phyloP scores from a whole-genome alignment of 2,329 filamentous ascomycete species.

The Clonostachys chloroleuca region DNA sequence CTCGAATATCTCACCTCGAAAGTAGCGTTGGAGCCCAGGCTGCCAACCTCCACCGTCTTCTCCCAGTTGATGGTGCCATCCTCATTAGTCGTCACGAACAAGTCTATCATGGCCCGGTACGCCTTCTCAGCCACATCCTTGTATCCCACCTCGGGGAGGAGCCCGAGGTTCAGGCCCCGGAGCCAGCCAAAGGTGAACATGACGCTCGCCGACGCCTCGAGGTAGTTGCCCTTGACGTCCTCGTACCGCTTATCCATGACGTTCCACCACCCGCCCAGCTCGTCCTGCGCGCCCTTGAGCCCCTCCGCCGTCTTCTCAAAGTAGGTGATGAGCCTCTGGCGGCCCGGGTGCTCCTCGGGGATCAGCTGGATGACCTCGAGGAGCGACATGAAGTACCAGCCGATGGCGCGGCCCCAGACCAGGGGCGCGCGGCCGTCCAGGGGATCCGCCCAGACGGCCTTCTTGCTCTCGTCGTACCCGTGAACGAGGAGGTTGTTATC shows the following conservation, averaged over 20 bases:
- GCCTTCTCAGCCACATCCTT: slow-evolving; percentile 5
- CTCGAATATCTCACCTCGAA: slow-evolving; percentile 34
- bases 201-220: slow-evolving; percentile 51
- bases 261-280: slow-evolving; percentile 49
- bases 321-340: slow-evolving; percentile 24
- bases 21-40: slow-evolving; percentile 35
- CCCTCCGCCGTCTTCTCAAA: slow-evolving; percentile 29
- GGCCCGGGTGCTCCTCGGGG: slow-evolving; percentile 21
- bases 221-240: slow-evolving; percentile 44
- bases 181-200: slow-evolving; percentile 50
- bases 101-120: slow-evolving; percentile 24
- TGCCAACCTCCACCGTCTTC: slow-evolving; percentile 45
- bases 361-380: slow-evolving; percentile 41
- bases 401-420: slow-evolving; percentile 44
- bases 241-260: slow-evolving; percentile 46
- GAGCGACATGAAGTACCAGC: slow-evolving; percentile 46
- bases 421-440: slow-evolving; percentile 39
- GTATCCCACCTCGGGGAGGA: slow-evolving; percentile 6
- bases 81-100: slow-evolving; percentile 33
- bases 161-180: slow-evolving; percentile 22
- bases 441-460: slow-evolving; percentile 42
- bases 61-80: slow-evolving; percentile 40
- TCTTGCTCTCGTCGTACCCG: slow-evolving; percentile 41
- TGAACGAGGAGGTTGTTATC: slow-evolving; percentile 39
- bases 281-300: slow-evolving; percentile 32